Percentiles rank a stretch among this genome's conserved stretches.
Evolutionary conservation across 768 basidiomycete species (phyloP).

Genomic region (Amanita fuliginea): DNA sequence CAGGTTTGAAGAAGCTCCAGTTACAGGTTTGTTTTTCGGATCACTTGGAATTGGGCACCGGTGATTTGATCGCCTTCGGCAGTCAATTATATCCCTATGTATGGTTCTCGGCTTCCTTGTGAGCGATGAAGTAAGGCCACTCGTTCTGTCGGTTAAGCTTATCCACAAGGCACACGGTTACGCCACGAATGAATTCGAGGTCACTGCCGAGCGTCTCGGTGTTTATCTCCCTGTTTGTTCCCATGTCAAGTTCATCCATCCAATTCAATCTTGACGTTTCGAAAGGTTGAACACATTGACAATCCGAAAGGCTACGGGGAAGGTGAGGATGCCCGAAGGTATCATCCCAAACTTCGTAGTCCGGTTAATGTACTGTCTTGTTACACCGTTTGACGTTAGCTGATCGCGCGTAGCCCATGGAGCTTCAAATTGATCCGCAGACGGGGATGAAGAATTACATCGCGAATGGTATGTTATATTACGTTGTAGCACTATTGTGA

Average conservation of each 20-base stretch:
- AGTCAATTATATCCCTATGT: constrained; percentile 82
- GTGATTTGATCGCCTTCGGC: constrained; percentile 6
- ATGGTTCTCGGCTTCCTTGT: constrained; percentile 91
- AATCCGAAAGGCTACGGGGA: constrained; percentile 87
- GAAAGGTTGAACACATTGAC: constrained; percentile 80
- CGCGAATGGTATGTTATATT: constrained; percentile 46
- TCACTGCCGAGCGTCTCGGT: constrained; percentile 72
- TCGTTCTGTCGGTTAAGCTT: not conserved
- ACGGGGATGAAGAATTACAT: constrained; percentile 97
- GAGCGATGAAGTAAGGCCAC: constrained; percentile 8
- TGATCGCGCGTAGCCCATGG: constrained; percentile 42
- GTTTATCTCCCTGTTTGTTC: constrained; percentile 67
- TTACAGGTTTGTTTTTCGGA: constrained; percentile 40
- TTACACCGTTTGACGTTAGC: not conserved
- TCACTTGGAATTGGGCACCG: constrained; percentile 1
- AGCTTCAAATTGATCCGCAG: constrained; percentile 73
- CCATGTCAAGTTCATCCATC: not conserved
- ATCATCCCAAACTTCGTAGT: constrained; percentile 64
- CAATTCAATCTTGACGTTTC: not conserved
- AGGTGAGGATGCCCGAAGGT: constrained; percentile 72
- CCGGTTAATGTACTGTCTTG: constrained; percentile 57
- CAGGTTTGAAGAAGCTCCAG: constrained; percentile 61
- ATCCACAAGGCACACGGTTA: constrained; percentile 60
- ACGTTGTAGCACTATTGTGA: not conserved
- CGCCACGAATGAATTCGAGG: constrained; percentile 78